Conservation (phyloP, 2,329 filamentous ascomycete species). For the Sclerotinia borealis region DNA sequence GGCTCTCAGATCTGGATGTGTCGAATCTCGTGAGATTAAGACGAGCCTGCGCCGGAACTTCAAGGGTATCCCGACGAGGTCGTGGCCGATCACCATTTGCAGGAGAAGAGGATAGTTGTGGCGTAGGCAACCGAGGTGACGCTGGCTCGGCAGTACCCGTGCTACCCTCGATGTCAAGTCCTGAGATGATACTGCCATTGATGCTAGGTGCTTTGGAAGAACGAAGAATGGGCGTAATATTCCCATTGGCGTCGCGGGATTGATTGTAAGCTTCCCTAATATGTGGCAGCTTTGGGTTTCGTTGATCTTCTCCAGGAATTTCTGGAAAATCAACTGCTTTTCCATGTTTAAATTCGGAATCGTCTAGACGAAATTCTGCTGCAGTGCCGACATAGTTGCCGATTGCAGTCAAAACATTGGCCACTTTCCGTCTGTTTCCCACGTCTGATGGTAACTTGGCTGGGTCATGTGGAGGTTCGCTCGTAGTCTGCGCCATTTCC, state of each 20-base stretch:
- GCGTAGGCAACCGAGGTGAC: slow-evolving; percentile 15
- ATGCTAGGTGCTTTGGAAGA: slow-evolving; percentile 38
- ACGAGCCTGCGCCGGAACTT: slow-evolving; percentile 35
- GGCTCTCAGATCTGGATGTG: slow-evolving; percentile 7
- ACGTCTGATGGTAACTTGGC: slow-evolving; percentile 6
- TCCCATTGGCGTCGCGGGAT: slow-evolving; percentile 32
- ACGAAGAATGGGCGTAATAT: slow-evolving; percentile 26
- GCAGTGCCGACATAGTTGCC: slow-evolving; percentile 44
- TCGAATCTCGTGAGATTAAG: slow-evolving; percentile 14
- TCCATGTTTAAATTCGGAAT: slow-evolving; percentile 42
- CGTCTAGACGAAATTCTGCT: slow-evolving; percentile 42
- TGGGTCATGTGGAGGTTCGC: not conserved
- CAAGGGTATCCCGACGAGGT: slow-evolving; percentile 31
- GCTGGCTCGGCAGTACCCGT: slow-evolving; percentile 15
- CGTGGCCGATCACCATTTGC: not conserved
- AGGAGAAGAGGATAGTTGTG: slow-evolving; percentile 1
- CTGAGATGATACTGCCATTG: slow-evolving; percentile 31
- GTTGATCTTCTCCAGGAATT: slow-evolving; percentile 46
- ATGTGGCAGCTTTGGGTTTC: slow-evolving; percentile 38
- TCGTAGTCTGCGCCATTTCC: not conserved
- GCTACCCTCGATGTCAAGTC: slow-evolving; percentile 22
- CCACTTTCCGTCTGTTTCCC: slow-evolving; percentile 38
- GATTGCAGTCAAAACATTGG: slow-evolving; percentile 38
- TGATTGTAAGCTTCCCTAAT: slow-evolving; percentile 39
- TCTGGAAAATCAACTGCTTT: slow-evolving; percentile 47